Percentiles rank a stretch among this genome's conserved stretches.
Evolutionary conservation across 78 protist genomes (phyloP).

Genomic region (Protostelium mycophagum): DNA sequence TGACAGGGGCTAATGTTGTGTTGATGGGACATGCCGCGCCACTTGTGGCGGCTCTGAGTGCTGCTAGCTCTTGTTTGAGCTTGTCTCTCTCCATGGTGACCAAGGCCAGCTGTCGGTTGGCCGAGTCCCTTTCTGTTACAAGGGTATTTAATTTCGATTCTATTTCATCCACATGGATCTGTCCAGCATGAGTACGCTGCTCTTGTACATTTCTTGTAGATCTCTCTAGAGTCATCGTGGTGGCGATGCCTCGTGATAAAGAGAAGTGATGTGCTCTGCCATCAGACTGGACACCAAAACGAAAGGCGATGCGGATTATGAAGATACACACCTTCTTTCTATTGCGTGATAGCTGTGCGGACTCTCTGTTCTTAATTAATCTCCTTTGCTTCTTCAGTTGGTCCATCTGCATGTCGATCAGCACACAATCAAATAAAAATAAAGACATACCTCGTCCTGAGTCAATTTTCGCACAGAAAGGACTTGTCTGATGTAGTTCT

Average conservation of each 20-base stretch:
- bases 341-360: conserved; percentile 55
- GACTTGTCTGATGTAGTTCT: background rate
- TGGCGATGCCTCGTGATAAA: too few relatives aligned
- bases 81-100: background rate
- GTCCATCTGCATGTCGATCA: too few relatives aligned
- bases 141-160: background rate
- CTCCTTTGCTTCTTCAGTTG: conserved; percentile 54
- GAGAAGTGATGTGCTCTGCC: too few relatives aligned
- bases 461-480: background rate
- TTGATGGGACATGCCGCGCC: too few relatives aligned
- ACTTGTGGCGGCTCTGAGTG: too few relatives aligned
- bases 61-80: background rate
- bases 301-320: background rate
- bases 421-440: too few relatives aligned
- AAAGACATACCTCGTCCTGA: background rate
- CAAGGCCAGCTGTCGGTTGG: background rate
- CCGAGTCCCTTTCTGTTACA: background rate
- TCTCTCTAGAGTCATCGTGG: too few relatives aligned
- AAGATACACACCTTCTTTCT: conserved; percentile 39
- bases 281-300: background rate
- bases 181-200: too few relatives aligned
- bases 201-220: too few relatives aligned
- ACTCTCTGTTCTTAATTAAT: conserved; percentile 53
- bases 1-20: too few relatives aligned
- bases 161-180: background rate